phyloP scores from a whole-genome alignment of 2,329 filamentous ascomycete genomes.

The Chrysoporthe puriensis region DNA sequence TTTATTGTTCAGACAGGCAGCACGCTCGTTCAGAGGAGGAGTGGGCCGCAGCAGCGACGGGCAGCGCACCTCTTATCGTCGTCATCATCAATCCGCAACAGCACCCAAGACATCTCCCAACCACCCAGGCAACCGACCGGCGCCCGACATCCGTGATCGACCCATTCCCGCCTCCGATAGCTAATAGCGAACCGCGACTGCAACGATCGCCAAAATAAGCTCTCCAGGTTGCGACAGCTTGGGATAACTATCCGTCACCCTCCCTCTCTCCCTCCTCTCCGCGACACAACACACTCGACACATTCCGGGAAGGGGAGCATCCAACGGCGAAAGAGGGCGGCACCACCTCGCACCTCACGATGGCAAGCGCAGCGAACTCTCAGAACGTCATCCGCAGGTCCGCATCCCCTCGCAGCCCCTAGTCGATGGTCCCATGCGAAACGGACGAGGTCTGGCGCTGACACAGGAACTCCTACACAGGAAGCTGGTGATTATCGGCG shows the following conservation, averaged over 20 bases:
- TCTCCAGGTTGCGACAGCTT: conserved; percentile 11
- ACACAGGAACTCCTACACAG: conserved; percentile 48
- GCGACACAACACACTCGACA: background rate
- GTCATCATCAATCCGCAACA: conserved; percentile 14
- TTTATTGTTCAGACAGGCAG: conserved; percentile 18
- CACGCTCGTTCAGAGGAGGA: conserved; percentile 6
- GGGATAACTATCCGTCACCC: background rate
- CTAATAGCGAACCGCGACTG: conserved; percentile 16
- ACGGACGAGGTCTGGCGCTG: conserved; percentile 10
- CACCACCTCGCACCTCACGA: conserved; percentile 31
- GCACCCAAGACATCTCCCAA: background rate
- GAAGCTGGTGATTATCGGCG: conserved; percentile 95
- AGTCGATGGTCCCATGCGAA: conserved; percentile 18
- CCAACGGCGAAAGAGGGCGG: conserved; percentile 20
- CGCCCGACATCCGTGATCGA: conserved; percentile 14
- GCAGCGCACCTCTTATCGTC: background rate
- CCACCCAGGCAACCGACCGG: conserved; percentile 12
- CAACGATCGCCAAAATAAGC: conserved; percentile 20
- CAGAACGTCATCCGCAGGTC: conserved; percentile 46
- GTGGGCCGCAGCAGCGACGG: background rate
- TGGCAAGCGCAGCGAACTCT: conserved; percentile 39
- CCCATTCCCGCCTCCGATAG: conserved; percentile 11
- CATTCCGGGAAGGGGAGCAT: conserved; percentile 16
- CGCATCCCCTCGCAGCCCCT: conserved; percentile 1
- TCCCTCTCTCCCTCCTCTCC: background rate